Conservation (phyloP, 352 stramenopile species). For the Phytophthora uliginosa region DNA sequence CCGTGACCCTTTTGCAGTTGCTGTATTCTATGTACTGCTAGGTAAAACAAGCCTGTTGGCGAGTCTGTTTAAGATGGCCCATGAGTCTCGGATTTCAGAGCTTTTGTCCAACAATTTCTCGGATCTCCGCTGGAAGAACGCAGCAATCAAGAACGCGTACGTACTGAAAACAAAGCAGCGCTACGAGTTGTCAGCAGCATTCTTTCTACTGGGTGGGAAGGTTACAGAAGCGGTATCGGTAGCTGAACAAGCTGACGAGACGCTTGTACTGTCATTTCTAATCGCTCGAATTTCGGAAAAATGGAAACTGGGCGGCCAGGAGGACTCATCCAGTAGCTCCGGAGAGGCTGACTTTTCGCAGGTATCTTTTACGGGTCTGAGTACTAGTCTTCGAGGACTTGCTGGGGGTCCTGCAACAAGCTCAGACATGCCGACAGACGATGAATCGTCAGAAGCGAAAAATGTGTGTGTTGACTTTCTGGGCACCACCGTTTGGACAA, state of each 20-base stretch:
- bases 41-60: constrained; percentile 86
- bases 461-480: constrained; percentile 72
- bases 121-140: constrained; percentile 86
- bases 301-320: constrained; percentile 66
- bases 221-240: constrained; percentile 83
- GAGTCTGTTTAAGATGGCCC: constrained; percentile 87
- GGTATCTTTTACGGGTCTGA: constrained; percentile 71
- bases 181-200: constrained; percentile 82
- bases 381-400: constrained; percentile 50
- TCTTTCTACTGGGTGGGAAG: constrained; percentile 87
- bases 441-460: constrained; percentile 33
- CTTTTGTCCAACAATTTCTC: constrained; percentile 87
- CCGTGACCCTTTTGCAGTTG: constrained; percentile 86
- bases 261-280: constrained; percentile 83
- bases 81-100: constrained; percentile 83
- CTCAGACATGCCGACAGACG: neutral
- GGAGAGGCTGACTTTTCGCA: constrained; percentile 37
- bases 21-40: constrained; percentile 89
- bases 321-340: constrained; percentile 17
- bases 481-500: constrained; percentile 60
- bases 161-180: constrained; percentile 90
- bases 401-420: constrained; percentile 1
- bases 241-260: constrained; percentile 75
- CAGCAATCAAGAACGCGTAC: constrained; percentile 93
- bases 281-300: constrained; percentile 82